Base-by-base conservation (phyloP, 805 yeast species). In the Scheffersomyces amazonensis region DNA sequence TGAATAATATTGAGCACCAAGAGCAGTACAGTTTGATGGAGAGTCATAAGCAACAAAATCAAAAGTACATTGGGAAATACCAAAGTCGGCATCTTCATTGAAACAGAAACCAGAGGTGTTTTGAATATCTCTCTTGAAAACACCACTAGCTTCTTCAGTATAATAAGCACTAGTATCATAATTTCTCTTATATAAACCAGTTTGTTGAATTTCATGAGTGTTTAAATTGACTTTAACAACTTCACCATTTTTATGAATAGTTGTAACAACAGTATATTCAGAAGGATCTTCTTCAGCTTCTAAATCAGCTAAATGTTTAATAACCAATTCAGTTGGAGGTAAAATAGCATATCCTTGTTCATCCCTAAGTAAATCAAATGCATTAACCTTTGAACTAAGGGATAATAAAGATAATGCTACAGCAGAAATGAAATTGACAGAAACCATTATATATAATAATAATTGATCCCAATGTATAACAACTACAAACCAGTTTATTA, bases 311-410 rank as follows among this genome's bases (percentile, higher is more conserved):
- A 42, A 35, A 31, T 35, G 42, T 16, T 35, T 28, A n/a, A 42
- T 31, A n/a, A 42, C 45, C 16, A 42, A 34, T n/a, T 38, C 33
- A 13, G 45, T 42, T 13, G 45, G 45, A 10, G 45, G 45, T 39
- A 42, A 42, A 16, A 42, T 39, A 5, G 45, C 37, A 27, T 25
- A 38, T 12, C 45, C 45, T 19, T 35, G 35, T 10, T 17, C 13
- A 24, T 42, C 45, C 12, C 32, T 29, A 31, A 42, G 34, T 27
- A 27, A 27, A 15, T 27, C 30, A 27, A 27, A 27, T 7, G 30
- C 16, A 8, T 27, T 16, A 39, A 38, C 25, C 20, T 32, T 34
- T 5, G 27, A 11, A 4, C 32, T 21, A 11, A 34, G 17, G 13
- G 35, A 24, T 16, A 24, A 24, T 24, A 35, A 11, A 4, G 41